Evolutionary conservation across 164 flowering plant genomes (phyloP), one percentile per base, ranked within the genome.

Genomic region (Nymphaea colorata): DNA sequence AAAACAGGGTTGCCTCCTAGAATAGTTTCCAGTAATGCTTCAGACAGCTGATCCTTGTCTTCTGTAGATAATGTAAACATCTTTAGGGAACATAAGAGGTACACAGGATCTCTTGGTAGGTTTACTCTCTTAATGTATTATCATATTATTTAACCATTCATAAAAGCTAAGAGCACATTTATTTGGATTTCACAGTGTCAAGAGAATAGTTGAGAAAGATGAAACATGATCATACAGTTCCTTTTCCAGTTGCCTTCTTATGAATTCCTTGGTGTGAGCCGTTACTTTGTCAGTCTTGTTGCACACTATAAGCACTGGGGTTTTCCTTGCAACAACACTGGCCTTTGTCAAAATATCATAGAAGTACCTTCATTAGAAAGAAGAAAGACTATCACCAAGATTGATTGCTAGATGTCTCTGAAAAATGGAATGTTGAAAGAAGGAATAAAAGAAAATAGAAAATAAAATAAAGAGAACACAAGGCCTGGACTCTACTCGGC

Each of bases 261-360:
- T 88, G 77, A 93, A 93, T 2, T 93, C 98, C 82, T 87, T 88
- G 71, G 88, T 80, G 69, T 93, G 98, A 12, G 98, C 98, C 61
- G 95, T 87, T 74, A 87, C 89, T 79, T 91, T 91, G 72, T 94
- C 96, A 17, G 93, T 84, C 76, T 94, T 94, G 85, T 89, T 91
- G 89, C 98, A 91, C 47, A 92, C 77, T 41, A 94, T 76, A 42
- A 89, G 86, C 8, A 94, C 72, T 8, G 97, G 97, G 64, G 87
- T 78, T 70, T 82, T 94, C 78, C 75, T 85, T 82, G 84, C 91
- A 53, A 91, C 91, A 57, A 88, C 81, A 70, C 76, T 82, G 14
- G 86, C 86, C 75, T 89, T 91, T 17, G 97, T 91, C 84, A 91
- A 75, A 59, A 94, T 85, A 70, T 94, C 97, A 77, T 89, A 94